A percentile compares a stretch with the other conserved stretches of the same genome.
These are phyloP conservation scores for Agaricales sp. DNA, from an alignment of 1,284 basidiomycete genomes.

Conservation along the genomic window DNA sequence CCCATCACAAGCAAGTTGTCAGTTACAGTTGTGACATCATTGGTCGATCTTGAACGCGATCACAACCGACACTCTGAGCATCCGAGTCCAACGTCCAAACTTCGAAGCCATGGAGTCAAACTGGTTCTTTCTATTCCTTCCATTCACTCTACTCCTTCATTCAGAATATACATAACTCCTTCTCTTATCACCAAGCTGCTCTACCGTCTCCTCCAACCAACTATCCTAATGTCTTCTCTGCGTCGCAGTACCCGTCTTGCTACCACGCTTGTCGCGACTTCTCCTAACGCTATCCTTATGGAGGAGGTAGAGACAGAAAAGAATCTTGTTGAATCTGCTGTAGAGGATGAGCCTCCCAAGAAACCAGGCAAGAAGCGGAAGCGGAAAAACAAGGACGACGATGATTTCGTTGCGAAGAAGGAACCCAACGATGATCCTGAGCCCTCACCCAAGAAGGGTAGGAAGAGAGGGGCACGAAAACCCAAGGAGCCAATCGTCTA, in stretches of 20 bases:
- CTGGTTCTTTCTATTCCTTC: no score
- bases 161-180: background rate
- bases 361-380: background rate
- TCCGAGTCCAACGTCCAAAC: background rate
- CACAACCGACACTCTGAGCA: background rate
- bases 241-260: background rate
- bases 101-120: no score
- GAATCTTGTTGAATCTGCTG: no score
- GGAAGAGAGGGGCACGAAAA: background rate
- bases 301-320: background rate
- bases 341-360: background rate
- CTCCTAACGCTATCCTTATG: background rate
- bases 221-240: background rate
- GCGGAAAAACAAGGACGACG: background rate
- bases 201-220: background rate
- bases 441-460: background rate
- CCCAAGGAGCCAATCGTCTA: slow-evolving; percentile 28
- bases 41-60: background rate
- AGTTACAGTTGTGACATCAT: no score
- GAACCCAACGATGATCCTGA: background rate
- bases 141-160: no score
- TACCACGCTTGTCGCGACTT: background rate
- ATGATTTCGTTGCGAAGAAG: background rate
- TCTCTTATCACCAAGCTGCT: background rate
- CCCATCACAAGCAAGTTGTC: no score